Percentiles rank a stretch among this genome's conserved stretches.
These are phyloP conservation scores for Clarireedia homoeocarpa DNA, from an alignment of 2,329 filamentous ascomycete genomes.

Conservation along the genomic window DNA sequence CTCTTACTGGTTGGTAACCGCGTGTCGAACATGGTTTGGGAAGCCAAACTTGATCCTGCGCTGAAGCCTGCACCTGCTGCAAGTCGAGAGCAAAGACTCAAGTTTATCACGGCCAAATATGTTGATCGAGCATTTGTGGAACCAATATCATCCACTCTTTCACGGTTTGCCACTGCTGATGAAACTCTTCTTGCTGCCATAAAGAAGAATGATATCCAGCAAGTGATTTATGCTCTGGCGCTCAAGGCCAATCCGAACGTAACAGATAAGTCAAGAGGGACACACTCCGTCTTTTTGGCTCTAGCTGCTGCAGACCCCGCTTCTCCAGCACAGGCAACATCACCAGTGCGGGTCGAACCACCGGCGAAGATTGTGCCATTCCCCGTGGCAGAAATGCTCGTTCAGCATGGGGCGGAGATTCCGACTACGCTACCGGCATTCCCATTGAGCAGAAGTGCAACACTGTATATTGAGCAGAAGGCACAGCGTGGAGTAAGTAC, in stretches of 20 bases:
- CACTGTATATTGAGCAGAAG: slow-evolving; percentile 79
- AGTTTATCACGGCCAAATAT: slow-evolving; percentile 93
- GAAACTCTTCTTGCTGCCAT: slow-evolving; percentile 87
- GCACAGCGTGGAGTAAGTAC: slow-evolving; percentile 38
- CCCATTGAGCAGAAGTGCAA: slow-evolving; percentile 71
- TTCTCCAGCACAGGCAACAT: slow-evolving; percentile 49
- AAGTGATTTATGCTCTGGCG: slow-evolving; percentile 84
- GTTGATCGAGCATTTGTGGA: slow-evolving; percentile 77
- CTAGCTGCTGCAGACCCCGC: slow-evolving; percentile 89
- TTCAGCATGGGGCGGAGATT: slow-evolving; percentile 91
- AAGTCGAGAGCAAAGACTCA: slow-evolving; percentile 82
- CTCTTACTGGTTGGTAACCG: slow-evolving; percentile 87
- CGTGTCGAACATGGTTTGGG: slow-evolving; percentile 95
- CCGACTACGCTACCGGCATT: slow-evolving; percentile 70
- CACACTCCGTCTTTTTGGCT: slow-evolving; percentile 83
- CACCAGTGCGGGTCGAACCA: slow-evolving; percentile 35
- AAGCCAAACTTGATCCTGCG: slow-evolving; percentile 68
- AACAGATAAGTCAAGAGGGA: slow-evolving; percentile 76
- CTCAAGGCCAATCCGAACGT: slow-evolving; percentile 82
- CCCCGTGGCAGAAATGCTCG: slow-evolving; percentile 79
- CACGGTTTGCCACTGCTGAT: slow-evolving; percentile 69
- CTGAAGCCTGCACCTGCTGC: slow-evolving; percentile 68
- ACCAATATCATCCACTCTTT: slow-evolving; percentile 65
- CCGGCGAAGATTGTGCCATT: slow-evolving; percentile 57
- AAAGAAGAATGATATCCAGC: slow-evolving; percentile 92